Percentiles rank a stretch among this genome's conserved stretches.
Evolutionary conservation across 352 stramenopile genomes (phyloP).

Genomic region (Phytopythium oedochilum): DNA sequence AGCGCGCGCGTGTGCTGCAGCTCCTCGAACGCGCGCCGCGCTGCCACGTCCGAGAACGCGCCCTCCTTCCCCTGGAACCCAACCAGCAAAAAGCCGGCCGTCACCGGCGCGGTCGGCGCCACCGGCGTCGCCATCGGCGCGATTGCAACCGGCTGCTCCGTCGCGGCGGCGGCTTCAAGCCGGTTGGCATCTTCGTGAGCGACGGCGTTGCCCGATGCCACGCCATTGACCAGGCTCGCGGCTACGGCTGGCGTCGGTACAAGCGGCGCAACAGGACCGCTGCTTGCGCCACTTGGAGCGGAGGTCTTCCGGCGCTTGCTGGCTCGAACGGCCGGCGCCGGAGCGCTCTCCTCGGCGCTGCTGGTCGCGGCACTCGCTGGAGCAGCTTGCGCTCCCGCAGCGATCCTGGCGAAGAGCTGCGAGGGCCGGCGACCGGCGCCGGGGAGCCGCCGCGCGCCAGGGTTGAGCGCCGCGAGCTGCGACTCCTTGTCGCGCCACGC

Average conservation of each 20-base stretch:
- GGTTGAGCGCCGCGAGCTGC: slow-evolving; percentile 46
- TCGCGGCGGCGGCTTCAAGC: neutral
- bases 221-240: neutral
- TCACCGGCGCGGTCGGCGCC: neutral
- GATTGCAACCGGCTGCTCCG: neutral
- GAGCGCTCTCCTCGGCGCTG: neutral
- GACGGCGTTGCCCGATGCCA: neutral
- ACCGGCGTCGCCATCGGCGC: neutral
- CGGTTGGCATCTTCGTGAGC: neutral
- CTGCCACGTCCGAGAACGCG: slow-evolving; percentile 66
- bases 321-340: neutral
- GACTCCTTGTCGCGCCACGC: slow-evolving; percentile 60
- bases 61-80: slow-evolving; percentile 71
- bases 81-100: slow-evolving; percentile 42
- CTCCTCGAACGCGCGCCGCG: slow-evolving; percentile 49
- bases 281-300: neutral
- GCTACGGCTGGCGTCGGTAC: neutral
- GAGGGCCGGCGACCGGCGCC: slow-evolving; percentile 41
- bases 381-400: neutral
- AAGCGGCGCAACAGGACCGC: neutral
- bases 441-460: slow-evolving; percentile 50
- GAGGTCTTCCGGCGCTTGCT: slow-evolving; percentile 13
- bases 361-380: neutral
- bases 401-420: neutral
- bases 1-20: slow-evolving; percentile 39